phyloP scores from a whole-genome alignment of 768 basidiomycete species.

The Coprinellus micaceus region DNA sequence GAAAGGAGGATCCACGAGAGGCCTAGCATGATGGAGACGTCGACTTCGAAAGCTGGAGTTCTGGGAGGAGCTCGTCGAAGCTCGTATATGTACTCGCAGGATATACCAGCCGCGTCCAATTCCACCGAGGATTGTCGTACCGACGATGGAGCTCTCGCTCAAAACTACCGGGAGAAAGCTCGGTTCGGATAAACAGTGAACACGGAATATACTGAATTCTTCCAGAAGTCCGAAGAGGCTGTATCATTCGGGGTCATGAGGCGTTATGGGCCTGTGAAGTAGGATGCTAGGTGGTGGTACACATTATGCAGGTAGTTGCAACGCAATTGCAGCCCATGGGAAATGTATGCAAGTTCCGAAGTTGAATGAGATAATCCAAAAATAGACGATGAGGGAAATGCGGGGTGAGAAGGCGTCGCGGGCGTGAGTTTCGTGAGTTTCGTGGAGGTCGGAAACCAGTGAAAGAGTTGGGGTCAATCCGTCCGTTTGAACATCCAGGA shows the following conservation, averaged over 20 bases:
- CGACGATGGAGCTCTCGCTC: constrained; percentile 22
- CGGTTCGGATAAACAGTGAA: constrained; percentile 30
- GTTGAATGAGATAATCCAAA: constrained; percentile 1
- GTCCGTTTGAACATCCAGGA: constrained; percentile 61
- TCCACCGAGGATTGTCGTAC: constrained; percentile 28
- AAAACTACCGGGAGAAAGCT: constrained; percentile 29
- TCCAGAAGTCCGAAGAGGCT: constrained; percentile 1
- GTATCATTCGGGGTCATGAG: constrained; percentile 6
- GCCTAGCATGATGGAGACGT: constrained; percentile 21
- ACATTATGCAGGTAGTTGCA: not conserved
- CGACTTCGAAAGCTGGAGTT: not conserved
- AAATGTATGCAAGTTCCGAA: no score
- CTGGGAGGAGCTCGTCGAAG: not conserved
- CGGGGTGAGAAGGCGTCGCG: not conserved
- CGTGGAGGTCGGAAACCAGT: not conserved
- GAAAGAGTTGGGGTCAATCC: constrained; percentile 16
- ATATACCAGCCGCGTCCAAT: not conserved
- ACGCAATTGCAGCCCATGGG: no score
- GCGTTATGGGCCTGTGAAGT: not conserved
- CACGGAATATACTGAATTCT: not conserved
- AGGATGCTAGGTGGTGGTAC: constrained; percentile 2
- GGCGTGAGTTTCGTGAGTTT: not conserved
- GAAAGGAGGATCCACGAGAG: constrained; percentile 31
- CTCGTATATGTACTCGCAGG: constrained; percentile 2
- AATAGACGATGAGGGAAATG: constrained; percentile 3